Conservation (phyloP, 192 early-diverging fungal genomes). For the Gryganskiella cystojenkinii region DNA sequence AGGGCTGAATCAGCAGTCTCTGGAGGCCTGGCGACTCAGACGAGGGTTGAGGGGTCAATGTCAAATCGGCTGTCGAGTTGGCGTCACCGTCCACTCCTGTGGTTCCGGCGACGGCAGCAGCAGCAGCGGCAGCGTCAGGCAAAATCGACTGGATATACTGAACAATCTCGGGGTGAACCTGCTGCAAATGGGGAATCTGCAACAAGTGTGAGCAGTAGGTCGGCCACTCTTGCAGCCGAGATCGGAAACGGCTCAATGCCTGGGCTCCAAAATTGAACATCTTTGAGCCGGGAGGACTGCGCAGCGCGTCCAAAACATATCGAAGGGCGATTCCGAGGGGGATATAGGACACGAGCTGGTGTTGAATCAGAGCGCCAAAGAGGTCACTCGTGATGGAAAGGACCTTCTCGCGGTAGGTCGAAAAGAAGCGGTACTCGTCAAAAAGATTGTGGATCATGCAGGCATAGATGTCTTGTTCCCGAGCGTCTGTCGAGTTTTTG, state of each 20-base stretch:
- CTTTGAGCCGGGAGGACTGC: conserved; percentile 79
- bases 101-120: neutral
- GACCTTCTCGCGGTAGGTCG: conserved; percentile 94
- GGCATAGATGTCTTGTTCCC: conserved; percentile 86
- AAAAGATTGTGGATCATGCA: conserved; percentile 95
- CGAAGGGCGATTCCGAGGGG: conserved; percentile 88
- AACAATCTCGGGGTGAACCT: conserved; percentile 82
- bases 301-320: conserved; percentile 88
- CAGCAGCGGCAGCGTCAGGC: conserved; percentile 22
- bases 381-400: conserved; percentile 88
- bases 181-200: conserved; percentile 85
- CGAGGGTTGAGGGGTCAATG: conserved; percentile 17
- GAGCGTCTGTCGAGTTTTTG: conserved; percentile 78
- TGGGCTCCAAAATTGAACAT: conserved; percentile 93
- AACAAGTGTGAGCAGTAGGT: conserved; percentile 86
- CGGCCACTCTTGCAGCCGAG: conserved; percentile 89
- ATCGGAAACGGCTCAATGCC: conserved; percentile 85
- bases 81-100: conserved; percentile 20
- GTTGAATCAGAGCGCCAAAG: conserved; percentile 92
- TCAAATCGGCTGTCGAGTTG: conserved; percentile 27
- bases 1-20: conserved; percentile 6
- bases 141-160: conserved; percentile 66
- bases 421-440: conserved; percentile 96
- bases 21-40: conserved; percentile 12
- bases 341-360: conserved; percentile 83